Evolutionary conservation across 306 rosid genomes (phyloP).

Genomic region (Lithocarpus polystachyus): DNA sequence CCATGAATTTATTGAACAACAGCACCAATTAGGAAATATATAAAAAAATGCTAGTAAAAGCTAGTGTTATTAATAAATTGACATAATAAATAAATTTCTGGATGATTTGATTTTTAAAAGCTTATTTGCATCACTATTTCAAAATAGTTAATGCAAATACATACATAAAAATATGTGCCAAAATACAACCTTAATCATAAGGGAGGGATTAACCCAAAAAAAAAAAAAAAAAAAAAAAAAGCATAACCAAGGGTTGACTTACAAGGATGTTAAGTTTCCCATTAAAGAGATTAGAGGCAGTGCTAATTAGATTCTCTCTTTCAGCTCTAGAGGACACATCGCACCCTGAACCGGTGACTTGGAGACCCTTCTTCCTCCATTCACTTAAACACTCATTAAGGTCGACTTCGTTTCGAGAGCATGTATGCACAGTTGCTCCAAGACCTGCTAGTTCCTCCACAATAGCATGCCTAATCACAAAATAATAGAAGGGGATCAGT

Average conservation of each 20-base stretch:
- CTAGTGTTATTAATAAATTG: no score
- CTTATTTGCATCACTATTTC: no score
- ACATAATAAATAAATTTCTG: no score
- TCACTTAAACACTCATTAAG: neutral
- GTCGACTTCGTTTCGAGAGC: neutral
- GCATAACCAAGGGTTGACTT: neutral
- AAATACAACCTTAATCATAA: no score
- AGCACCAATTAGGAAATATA: no score
- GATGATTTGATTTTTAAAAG: no score
- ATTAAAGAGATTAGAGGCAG: conserved; percentile 10
- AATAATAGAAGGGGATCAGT: neutral
- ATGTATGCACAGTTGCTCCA: conserved; percentile 25
- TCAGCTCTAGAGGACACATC: conserved; percentile 1
- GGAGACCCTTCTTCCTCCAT: conserved; percentile 20
- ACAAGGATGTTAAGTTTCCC: conserved; percentile 29
- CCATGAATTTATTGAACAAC: no score
- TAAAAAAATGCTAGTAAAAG: no score
- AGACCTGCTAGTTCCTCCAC: conserved; percentile 29
- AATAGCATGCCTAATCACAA: conserved; percentile 18
- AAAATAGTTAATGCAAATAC: no score
- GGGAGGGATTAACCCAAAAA: no score
- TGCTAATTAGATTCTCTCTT: conserved; percentile 5
- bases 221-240: no score
- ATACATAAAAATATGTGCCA: no score
- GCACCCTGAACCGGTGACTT: conserved; percentile 11